phyloP scores from a whole-genome alignment of 306 rosid genomes.

The Astragalus membranaceus region DNA sequence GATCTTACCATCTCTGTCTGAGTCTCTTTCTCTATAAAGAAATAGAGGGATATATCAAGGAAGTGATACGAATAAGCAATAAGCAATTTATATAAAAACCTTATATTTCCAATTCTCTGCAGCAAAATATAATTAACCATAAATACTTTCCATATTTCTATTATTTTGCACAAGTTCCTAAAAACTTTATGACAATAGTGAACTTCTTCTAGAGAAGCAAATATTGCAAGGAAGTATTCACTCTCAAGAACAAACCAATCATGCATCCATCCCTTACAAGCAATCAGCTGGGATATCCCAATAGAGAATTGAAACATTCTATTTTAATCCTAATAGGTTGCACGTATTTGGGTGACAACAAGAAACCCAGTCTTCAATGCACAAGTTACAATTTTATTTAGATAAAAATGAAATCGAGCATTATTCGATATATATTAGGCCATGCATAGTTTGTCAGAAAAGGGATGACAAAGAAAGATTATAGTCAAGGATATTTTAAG shows the following conservation, averaged over 20 bases:
- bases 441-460: neutral
- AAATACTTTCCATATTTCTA: neutral
- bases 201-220: conserved; percentile 1
- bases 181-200: neutral
- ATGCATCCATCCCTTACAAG: neutral
- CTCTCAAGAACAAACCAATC: neutral
- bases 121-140: neutral
- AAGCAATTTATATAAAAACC: neutral
- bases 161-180: neutral
- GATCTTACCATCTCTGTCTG: conserved; percentile 82
- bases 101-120: conserved; percentile 10
- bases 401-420: neutral
- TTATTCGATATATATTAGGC: neutral
- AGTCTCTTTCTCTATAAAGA: conserved; percentile 71
- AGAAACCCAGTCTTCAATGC: neutral
- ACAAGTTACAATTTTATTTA: neutral
- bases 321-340: neutral
- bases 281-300: neutral
- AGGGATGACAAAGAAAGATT: neutral
- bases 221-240: neutral
- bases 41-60: conserved; percentile 14
- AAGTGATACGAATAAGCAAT: neutral
- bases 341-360: neutral
- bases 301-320: conserved; percentile 8
- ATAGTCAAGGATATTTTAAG: neutral